Evolutionary conservation across 768 basidiomycete genomes (phyloP).

Genomic region (Scleroderma bovista): DNA sequence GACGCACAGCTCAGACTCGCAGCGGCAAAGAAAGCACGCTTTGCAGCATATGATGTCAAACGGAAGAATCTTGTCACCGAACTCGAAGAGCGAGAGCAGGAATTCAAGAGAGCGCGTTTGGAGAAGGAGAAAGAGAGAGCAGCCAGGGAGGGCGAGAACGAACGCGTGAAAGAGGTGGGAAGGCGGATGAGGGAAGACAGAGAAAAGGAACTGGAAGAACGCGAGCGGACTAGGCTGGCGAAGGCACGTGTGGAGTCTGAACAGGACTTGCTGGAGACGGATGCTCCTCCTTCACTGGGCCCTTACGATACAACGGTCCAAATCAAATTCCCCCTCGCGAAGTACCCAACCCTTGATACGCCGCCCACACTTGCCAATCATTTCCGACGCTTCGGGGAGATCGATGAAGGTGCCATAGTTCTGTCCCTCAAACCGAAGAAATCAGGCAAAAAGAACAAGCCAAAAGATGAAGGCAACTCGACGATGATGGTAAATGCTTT

Average conservation of each 20-base stretch:
- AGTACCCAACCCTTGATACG: slow-evolving; percentile 34
- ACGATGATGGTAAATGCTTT: slow-evolving; percentile 62
- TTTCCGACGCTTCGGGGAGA: slow-evolving; percentile 55
- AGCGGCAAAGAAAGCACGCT: slow-evolving; percentile 65
- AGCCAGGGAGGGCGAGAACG: slow-evolving; percentile 53
- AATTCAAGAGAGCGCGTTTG: slow-evolving; percentile 63
- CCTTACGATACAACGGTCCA: slow-evolving; percentile 71
- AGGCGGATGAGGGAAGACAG: slow-evolving; percentile 61
- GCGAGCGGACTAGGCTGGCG: slow-evolving; percentile 32
- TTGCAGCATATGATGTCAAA: slow-evolving; percentile 63
- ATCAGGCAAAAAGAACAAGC: slow-evolving; percentile 31
- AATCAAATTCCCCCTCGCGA: slow-evolving; percentile 59
- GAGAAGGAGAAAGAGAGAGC: slow-evolving; percentile 59
- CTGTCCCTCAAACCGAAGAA: slow-evolving; percentile 60
- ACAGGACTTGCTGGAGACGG: slow-evolving; percentile 32
- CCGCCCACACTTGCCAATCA: slow-evolving; percentile 29
- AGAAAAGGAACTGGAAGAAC: slow-evolving; percentile 45
- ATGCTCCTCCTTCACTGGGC: slow-evolving; percentile 58
- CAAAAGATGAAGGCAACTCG: slow-evolving; percentile 20
- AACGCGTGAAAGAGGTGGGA: slow-evolving; percentile 72
- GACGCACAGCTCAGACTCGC: slow-evolving; percentile 75
- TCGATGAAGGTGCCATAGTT: slow-evolving; percentile 61
- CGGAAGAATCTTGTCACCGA: slow-evolving; percentile 72
- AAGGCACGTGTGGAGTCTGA: slow-evolving; percentile 23
- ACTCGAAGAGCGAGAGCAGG: slow-evolving; percentile 72